These are phyloP conservation scores for Leavenworthia alabamica DNA, from an alignment of 345 rosid genomes.

Conservation along the genomic window DNA sequence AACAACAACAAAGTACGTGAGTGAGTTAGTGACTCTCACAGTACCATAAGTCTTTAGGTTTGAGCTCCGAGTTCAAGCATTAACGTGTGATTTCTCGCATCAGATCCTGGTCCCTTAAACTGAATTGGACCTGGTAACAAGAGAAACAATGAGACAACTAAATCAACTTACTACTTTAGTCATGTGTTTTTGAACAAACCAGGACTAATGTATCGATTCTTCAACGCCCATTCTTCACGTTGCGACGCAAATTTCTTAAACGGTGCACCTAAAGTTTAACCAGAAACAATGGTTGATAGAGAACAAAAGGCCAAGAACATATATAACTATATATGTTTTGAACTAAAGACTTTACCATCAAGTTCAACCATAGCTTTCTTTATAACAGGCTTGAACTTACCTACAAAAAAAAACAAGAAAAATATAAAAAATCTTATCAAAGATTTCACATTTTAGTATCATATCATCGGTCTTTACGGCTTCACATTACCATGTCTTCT, in stretches of 20 bases:
- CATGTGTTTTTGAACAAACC: conserved; percentile 45
- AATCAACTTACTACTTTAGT: background rate
- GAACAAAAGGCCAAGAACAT: background rate
- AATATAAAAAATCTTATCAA: background rate
- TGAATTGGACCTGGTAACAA: conserved; percentile 79
- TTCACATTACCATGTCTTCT: conserved; percentile 77
- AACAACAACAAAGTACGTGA: conserved; percentile 4
- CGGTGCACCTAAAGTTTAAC: conserved; percentile 65
- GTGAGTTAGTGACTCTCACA: background rate
- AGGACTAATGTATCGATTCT: conserved; percentile 79
- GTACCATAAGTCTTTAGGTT: conserved; percentile 21
- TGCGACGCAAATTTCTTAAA: conserved; percentile 64
- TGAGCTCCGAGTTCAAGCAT: conserved; percentile 69
- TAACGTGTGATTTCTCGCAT: conserved; percentile 59
- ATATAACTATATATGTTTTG: background rate
- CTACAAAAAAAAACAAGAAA: conserved; percentile 29
- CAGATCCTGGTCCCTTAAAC: conserved; percentile 65
- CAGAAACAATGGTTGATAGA: background rate
- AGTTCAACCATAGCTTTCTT: conserved; percentile 99
- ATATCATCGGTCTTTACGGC: background rate
- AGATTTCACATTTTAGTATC: background rate
- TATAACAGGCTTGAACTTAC: conserved; percentile 93
- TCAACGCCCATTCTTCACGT: conserved; percentile 83
- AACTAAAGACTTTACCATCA: conserved; percentile 46
- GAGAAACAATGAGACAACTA: background rate